Conservation (phyloP, 352 stramenopile species). For the Phytopythium oedochilum region DNA sequence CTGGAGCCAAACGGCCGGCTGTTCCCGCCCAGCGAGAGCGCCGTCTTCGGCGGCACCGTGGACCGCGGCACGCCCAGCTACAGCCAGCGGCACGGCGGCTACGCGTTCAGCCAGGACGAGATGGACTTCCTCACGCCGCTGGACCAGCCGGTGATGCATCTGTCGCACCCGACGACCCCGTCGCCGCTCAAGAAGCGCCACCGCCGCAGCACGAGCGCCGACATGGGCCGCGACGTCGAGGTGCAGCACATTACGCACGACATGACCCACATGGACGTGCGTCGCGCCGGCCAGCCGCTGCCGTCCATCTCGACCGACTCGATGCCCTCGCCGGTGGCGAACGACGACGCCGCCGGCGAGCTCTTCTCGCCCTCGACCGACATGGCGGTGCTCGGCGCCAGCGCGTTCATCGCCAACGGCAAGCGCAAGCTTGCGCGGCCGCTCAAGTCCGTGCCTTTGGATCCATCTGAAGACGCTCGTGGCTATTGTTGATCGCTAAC, state of each 20-base stretch:
- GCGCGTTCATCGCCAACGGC: constrained; percentile 8
- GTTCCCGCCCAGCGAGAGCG: constrained; percentile 25
- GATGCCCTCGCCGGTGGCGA: constrained; percentile 25
- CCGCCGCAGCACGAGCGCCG: constrained; percentile 28
- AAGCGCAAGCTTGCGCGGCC: constrained; percentile 6
- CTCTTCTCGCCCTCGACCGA: neutral
- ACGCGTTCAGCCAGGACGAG: constrained; percentile 64
- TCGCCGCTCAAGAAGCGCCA: constrained; percentile 79
- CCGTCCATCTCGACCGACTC: constrained; percentile 56
- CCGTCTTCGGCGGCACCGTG: constrained; percentile 7
- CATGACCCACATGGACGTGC: constrained; percentile 72
- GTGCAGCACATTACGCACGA: constrained; percentile 71
- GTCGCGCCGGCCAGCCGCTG: constrained; percentile 19
- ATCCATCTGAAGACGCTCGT: no score
- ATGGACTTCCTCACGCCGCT: constrained; percentile 82
- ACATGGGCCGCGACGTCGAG: constrained; percentile 49
- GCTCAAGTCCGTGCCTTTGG: constrained; percentile 4
- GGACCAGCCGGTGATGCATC: constrained; percentile 76
- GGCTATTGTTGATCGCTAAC: no score
- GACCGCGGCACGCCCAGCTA: constrained; percentile 22
- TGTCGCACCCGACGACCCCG: constrained; percentile 79
- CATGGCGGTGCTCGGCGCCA: neutral
- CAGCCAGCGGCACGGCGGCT: constrained; percentile 57
- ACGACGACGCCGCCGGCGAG: constrained; percentile 2
- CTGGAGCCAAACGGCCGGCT: constrained; percentile 32